Evolutionary conservation across 1,284 basidiomycete species (phyloP).

Genomic region (Cryptococcus hybrid): DNA sequence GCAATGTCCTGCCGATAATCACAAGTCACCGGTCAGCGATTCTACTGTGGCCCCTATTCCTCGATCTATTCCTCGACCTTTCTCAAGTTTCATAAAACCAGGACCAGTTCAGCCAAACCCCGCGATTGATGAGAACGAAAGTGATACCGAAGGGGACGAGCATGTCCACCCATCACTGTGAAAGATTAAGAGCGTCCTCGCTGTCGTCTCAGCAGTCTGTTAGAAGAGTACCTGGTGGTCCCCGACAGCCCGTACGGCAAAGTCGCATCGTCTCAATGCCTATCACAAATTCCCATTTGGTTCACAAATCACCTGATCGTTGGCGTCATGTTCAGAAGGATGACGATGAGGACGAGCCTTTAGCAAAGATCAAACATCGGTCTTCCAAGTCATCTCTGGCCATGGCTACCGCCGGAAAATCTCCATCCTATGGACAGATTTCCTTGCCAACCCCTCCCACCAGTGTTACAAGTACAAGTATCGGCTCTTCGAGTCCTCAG

Average conservation of each 20-base stretch:
- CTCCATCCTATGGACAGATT: background rate
- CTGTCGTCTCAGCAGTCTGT: background rate
- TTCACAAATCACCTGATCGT: no score
- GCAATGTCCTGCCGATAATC: background rate
- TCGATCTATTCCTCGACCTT: background rate
- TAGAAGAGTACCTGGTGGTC: conserved; percentile 4
- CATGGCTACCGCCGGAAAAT: background rate
- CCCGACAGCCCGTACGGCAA: conserved; percentile 4
- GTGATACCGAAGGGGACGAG: conserved; percentile 5
- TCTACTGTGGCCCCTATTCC: background rate
- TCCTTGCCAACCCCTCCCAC: background rate
- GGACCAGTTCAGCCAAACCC: background rate
- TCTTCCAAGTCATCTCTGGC: conserved; percentile 6
- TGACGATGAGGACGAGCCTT: conserved; percentile 18
- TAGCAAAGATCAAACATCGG: conserved; percentile 6
- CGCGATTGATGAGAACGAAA: conserved; percentile 17
- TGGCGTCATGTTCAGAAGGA: background rate
- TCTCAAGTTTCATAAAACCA: conserved; percentile 6
- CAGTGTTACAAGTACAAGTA: background rate
- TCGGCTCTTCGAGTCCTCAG: background rate
- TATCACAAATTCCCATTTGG: background rate
- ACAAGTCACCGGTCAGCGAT: conserved; percentile 7
- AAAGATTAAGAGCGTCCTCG: background rate
- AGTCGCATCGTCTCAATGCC: conserved; percentile 6
- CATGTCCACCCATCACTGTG: background rate